phyloP scores from a whole-genome alignment of 2,329 filamentous ascomycete species.

The Talaromyces sp. region DNA sequence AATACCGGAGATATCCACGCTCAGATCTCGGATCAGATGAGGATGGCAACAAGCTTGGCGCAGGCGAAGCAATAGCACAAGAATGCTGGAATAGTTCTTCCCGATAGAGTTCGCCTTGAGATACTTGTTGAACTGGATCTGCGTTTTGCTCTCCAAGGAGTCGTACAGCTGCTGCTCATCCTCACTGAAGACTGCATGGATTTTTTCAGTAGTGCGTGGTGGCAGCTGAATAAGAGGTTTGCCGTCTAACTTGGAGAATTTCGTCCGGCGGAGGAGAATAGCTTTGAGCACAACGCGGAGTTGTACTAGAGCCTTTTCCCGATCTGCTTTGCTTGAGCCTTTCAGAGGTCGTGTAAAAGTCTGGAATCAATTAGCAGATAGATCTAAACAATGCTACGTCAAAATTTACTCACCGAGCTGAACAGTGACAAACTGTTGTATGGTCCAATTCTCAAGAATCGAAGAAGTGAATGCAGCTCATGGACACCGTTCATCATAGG shows the following conservation, averaged over 20 bases:
- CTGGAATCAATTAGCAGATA: conserved; percentile 20
- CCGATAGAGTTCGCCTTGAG: conserved; percentile 65
- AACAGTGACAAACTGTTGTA: conserved; percentile 67
- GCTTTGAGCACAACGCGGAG: conserved; percentile 74
- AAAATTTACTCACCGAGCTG: conserved; percentile 44
- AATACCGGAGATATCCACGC: conserved; percentile 47
- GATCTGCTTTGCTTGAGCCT: conserved; percentile 20
- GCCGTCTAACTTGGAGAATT: conserved; percentile 74
- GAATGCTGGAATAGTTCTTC: conserved; percentile 72
- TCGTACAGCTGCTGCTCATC: conserved; percentile 65
- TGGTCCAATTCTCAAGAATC: conserved; percentile 72
- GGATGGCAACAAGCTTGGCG: conserved; percentile 79
- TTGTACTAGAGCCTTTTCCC: conserved; percentile 59
- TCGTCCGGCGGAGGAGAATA: conserved; percentile 77
- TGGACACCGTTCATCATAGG: conserved; percentile 84
- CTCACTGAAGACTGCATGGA: conserved; percentile 63
- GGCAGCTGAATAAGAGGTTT: conserved; percentile 70
- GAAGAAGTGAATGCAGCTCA: conserved; percentile 73
- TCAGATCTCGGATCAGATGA: conserved; percentile 65
- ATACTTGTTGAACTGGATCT: conserved; percentile 73
- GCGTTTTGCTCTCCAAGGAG: conserved; percentile 63
- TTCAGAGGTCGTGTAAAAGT: conserved; percentile 57
- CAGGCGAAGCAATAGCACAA: conserved; percentile 75
- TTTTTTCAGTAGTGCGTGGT: conserved; percentile 58
- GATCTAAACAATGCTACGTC: background rate